These are phyloP conservation scores for Allantophomopsis cytisporea DNA, from an alignment of 2,329 filamentous ascomycete genomes.

Conservation along the genomic window DNA sequence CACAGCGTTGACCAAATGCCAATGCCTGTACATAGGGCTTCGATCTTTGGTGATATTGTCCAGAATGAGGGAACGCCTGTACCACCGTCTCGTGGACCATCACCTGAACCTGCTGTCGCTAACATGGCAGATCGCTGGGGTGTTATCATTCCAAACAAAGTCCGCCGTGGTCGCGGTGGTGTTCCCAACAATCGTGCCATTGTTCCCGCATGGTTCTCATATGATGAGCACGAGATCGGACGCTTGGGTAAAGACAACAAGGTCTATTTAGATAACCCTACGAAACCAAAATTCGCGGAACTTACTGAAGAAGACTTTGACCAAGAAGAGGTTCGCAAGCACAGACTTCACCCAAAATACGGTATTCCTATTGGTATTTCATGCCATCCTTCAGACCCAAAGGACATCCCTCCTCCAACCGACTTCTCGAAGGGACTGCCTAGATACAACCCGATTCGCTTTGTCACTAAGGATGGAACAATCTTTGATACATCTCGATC, in stretches of 20 bases:
- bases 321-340: slow-evolving; percentile 8
- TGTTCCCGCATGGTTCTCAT: slow-evolving; percentile 9
- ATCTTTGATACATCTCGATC: not conserved
- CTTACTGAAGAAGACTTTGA: slow-evolving; percentile 15
- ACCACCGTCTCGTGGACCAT: too few relatives aligned
- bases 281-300: not conserved
- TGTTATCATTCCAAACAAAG: slow-evolving; percentile 13
- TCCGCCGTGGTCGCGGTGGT: slow-evolving; percentile 10
- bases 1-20: too few relatives aligned
- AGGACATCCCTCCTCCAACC: slow-evolving; percentile 2
- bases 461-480: not conserved
- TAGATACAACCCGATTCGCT: not conserved
- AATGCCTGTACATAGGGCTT: too few relatives aligned
- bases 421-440: slow-evolving; percentile 5
- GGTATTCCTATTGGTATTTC: slow-evolving; percentile 11
- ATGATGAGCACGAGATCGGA: slow-evolving; percentile 17
- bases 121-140: slow-evolving; percentile 12
- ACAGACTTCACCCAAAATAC: slow-evolving; percentile 11
- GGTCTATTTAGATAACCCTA: too few relatives aligned
- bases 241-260: not conserved
- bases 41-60: too few relatives aligned
- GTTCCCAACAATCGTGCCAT: slow-evolving; percentile 12
- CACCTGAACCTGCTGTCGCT: too few relatives aligned
- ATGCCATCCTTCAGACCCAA: slow-evolving; percentile 13
- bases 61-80: too few relatives aligned